phyloP scores from a whole-genome alignment of 768 basidiomycete genomes.

The Holtermanniella nyarrowii region DNA sequence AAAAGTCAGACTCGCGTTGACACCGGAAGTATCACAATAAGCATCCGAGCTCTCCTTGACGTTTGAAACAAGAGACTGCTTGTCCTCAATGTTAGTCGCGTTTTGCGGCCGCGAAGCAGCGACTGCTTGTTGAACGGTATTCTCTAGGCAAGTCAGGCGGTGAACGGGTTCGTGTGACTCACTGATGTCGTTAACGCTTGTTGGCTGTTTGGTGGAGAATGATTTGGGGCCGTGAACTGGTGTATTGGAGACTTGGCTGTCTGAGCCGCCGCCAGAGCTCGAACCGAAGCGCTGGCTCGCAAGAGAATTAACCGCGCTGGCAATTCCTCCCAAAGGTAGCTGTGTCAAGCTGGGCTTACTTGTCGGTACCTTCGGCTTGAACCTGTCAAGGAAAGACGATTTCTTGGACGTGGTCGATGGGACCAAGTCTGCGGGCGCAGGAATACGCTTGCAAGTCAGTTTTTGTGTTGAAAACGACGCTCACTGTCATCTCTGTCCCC shows the following conservation, averaged over 20 bases:
- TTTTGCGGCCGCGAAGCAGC: slow-evolving; percentile 41
- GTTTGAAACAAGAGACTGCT: slow-evolving; percentile 31
- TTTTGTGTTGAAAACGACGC: too few relatives aligned
- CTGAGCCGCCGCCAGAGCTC: slow-evolving; percentile 2
- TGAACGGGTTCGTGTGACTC: slow-evolving; percentile 3
- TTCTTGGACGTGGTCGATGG: slow-evolving; percentile 46
- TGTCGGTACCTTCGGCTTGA: not conserved
- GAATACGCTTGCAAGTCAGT: too few relatives aligned
- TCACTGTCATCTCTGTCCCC: too few relatives aligned
- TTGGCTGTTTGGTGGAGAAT: slow-evolving; percentile 12
- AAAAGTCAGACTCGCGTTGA: slow-evolving; percentile 27
- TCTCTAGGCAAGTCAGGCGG: slow-evolving; percentile 7
- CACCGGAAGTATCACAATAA: slow-evolving; percentile 36
- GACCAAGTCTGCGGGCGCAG: slow-evolving; percentile 36
- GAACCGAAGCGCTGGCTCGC: too few relatives aligned
- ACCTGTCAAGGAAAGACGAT: slow-evolving; percentile 16
- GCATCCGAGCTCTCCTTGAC: slow-evolving; percentile 41
- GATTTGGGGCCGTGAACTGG: not conserved
- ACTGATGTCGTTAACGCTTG: slow-evolving; percentile 23
- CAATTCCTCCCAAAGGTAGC: not conserved
- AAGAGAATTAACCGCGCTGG: too few relatives aligned
- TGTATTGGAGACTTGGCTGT: not conserved
- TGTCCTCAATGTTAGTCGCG: slow-evolving; percentile 34
- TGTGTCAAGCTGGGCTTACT: not conserved
- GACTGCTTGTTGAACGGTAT: slow-evolving; percentile 30